Evolutionary conservation across 495 filamentous ascomycete genomes (phyloP).

Genomic region (Filosporella fistucella): DNA sequence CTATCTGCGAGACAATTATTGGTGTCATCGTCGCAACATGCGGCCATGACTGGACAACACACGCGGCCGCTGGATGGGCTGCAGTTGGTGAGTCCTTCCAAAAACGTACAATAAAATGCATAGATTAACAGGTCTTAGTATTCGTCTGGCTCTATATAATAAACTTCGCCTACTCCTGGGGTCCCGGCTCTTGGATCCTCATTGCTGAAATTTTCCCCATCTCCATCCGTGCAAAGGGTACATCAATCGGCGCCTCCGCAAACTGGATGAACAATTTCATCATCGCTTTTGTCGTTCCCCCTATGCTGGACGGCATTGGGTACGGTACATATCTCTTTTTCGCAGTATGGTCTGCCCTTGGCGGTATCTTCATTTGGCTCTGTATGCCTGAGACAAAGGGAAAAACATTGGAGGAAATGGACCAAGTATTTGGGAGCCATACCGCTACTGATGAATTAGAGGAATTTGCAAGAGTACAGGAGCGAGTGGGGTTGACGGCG

Average conservation of each 20-base stretch:
- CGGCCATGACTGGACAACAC: slow-evolving; percentile 37
- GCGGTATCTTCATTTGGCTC: slow-evolving; percentile 23
- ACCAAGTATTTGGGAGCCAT: slow-evolving; percentile 35
- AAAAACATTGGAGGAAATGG: slow-evolving; percentile 26
- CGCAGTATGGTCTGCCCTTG: slow-evolving; percentile 17
- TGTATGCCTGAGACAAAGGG: slow-evolving; percentile 27
- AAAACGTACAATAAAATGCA: slow-evolving; percentile 44
- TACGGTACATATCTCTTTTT: slow-evolving; percentile 29
- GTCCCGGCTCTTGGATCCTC: slow-evolving; percentile 51
- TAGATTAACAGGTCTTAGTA: slow-evolving; percentile 14
- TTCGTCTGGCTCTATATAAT: slow-evolving; percentile 46
- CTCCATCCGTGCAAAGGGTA: slow-evolving; percentile 51
- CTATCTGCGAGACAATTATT: slow-evolving; percentile 44
- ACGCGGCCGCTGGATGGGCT: slow-evolving; percentile 42
- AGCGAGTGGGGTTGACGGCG: slow-evolving; percentile 18
- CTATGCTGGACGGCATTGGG: slow-evolving; percentile 17
- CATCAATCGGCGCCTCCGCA: slow-evolving; percentile 19
- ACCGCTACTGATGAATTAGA: slow-evolving; percentile 33
- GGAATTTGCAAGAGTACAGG: slow-evolving; percentile 13
- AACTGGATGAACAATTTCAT: slow-evolving; percentile 28
- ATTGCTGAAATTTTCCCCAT: slow-evolving; percentile 61
- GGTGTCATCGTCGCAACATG: slow-evolving; percentile 41
- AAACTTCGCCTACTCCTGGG: slow-evolving; percentile 42
- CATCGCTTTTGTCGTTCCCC: slow-evolving; percentile 19
- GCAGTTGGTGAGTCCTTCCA: slow-evolving; percentile 54